These are phyloP conservation scores for Chlamydomonas sp. DNA, from an alignment of 139 green algal genomes.

Conservation along the genomic window DNA sequence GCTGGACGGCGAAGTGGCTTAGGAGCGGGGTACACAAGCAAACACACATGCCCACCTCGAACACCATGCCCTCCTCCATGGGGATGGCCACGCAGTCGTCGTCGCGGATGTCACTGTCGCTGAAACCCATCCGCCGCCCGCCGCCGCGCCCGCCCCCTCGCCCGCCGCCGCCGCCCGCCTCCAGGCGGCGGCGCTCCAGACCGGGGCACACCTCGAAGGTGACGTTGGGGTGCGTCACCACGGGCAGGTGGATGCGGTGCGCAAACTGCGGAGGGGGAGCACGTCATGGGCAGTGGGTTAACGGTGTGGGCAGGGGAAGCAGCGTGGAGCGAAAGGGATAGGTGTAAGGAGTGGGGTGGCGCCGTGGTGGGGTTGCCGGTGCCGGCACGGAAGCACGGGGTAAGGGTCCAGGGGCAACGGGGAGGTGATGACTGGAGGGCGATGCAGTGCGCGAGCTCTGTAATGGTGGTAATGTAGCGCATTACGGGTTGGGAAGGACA, in stretches of 20 bases:
- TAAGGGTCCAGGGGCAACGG: too few relatives aligned
- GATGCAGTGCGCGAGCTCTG: too few relatives aligned
- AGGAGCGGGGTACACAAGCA: neutral
- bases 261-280: constrained; percentile 12
- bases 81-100: constrained; percentile 44
- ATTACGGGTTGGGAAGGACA: too few relatives aligned
- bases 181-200: neutral
- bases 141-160: neutral
- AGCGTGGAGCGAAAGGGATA: neutral
- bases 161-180: neutral
- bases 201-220: constrained; percentile 44
- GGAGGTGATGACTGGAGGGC: too few relatives aligned
- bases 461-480: too few relatives aligned
- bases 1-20: neutral
- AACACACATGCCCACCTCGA: constrained; percentile 54
- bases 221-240: constrained; percentile 56
- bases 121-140: neutral
- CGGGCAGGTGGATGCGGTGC: constrained; percentile 73
- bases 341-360: neutral
- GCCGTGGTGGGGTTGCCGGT: neutral
- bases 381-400: neutral
- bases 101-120: neutral
- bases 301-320: too few relatives aligned
- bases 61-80: constrained; percentile 71
- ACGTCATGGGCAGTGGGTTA: too few relatives aligned